phyloP scores from a whole-genome alignment of 345 rosid species.

The Sapria himalayana region DNA sequence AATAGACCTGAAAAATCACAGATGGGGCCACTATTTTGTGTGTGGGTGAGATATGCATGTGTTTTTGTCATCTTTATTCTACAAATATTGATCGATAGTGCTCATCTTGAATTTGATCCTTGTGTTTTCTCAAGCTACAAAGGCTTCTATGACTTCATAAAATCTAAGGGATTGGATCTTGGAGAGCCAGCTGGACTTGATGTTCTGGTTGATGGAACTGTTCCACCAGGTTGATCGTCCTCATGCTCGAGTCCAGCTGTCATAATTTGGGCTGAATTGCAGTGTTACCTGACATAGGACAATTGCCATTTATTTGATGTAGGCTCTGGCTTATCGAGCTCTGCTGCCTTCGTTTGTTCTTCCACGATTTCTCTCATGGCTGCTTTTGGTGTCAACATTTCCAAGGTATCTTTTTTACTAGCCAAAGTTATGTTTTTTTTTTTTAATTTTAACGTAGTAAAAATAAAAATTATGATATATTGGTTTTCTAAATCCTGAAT shows the following conservation, averaged over 20 bases:
- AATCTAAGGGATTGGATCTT: slow-evolving; percentile 48
- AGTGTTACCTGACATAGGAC: background rate
- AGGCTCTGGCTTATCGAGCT: slow-evolving; percentile 95
- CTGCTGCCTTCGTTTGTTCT: slow-evolving; percentile 93
- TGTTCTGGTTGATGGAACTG: slow-evolving; percentile 73
- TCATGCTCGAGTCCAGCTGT: background rate
- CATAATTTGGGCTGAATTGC: slow-evolving; percentile 1
- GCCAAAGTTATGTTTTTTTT: slow-evolving; percentile 1
- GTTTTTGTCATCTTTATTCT: background rate
- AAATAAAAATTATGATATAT: too few species aligned
- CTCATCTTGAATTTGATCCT: background rate
- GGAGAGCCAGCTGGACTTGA: slow-evolving; percentile 71
- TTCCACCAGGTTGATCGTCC: slow-evolving; percentile 57
- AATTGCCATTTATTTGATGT: slow-evolving; percentile 2
- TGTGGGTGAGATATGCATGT: slow-evolving; percentile 49
- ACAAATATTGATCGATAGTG: background rate
- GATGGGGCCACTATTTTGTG: slow-evolving; percentile 89
- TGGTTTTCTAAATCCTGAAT: too few species aligned
- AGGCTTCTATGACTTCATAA: slow-evolving; percentile 59
- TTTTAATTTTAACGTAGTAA: background rate
- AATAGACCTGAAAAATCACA: slow-evolving; percentile 71
- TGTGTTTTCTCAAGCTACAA: slow-evolving; percentile 42
- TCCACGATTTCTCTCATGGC: slow-evolving; percentile 93
- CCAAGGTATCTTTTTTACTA: slow-evolving; percentile 31
- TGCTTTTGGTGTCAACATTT: slow-evolving; percentile 35